Conservation (phyloP, 768 basidiomycete species). For the Suillus alpinus region DNA sequence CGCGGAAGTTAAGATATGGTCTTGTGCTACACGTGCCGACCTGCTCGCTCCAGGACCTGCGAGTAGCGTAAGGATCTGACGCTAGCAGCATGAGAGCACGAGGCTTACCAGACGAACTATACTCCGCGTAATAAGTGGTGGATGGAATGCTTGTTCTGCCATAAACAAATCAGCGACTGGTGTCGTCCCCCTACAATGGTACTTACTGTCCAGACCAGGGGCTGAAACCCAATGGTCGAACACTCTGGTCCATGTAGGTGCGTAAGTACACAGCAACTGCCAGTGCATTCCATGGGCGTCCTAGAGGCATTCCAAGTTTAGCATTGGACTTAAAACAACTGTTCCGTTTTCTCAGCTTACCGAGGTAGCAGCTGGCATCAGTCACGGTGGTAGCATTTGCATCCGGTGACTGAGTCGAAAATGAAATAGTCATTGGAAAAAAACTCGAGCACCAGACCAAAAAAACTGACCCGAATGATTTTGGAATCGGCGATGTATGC, state of each 20-base stretch:
- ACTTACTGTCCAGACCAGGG: slow-evolving; percentile 37
- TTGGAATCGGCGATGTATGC: slow-evolving; percentile 55
- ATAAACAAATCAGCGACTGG: not conserved
- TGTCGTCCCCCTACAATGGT: not conserved
- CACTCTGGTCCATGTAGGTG: slow-evolving; percentile 58
- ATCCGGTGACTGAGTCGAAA: slow-evolving; percentile 48
- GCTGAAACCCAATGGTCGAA: slow-evolving; percentile 49
- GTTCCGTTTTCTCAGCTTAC: slow-evolving; percentile 20
- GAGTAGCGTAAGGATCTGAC: not conserved
- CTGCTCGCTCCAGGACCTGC: slow-evolving; percentile 53
- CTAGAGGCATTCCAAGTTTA: slow-evolving; percentile 8
- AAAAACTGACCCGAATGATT: slow-evolving; percentile 50
- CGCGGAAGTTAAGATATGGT: slow-evolving; percentile 41
- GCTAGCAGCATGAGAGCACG: not conserved
- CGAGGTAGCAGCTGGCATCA: slow-evolving; percentile 47
- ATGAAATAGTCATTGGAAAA: not conserved
- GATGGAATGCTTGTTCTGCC: slow-evolving; percentile 47
- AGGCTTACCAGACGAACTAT: slow-evolving; percentile 44
- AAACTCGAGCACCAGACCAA: not conserved
- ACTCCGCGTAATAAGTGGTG: slow-evolving; percentile 60
- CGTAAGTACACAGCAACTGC: slow-evolving; percentile 52
- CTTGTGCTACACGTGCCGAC: slow-evolving; percentile 40
- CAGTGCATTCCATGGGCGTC: slow-evolving; percentile 62
- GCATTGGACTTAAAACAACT: not conserved
- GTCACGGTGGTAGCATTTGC: slow-evolving; percentile 49